Evolutionary conservation across 176 grass and related monocot genomes (phyloP), one percentile per base, ranked within the genome.

Genomic region (Zoysia japonica): DNA sequence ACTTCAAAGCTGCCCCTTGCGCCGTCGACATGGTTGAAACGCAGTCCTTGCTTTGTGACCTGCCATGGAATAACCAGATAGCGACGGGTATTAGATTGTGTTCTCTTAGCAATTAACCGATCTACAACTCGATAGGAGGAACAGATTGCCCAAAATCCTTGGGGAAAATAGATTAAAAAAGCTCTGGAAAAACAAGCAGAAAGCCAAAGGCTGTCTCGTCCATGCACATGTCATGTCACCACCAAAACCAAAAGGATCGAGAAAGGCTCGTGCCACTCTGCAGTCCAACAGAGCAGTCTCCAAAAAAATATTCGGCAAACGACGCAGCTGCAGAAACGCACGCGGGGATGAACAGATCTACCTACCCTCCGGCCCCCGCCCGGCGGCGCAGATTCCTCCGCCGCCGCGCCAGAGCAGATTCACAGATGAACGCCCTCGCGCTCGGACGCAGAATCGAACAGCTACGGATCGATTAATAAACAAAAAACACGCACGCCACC

Each of bases 1-100:
- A 82, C 88, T 93, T 95, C 70, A 89, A 61, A 51, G 81, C 74
- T 41, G 82, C 85, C 50, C 90, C 90, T 40, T 87, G 92, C 46
- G 93, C 84, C 65, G 90, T 82, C 67, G 96, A 89, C 96, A 99
- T 99, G 87, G 67, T 51, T 77, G 71, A 79, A 51, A 17, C 7
- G 48, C 68, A 79, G 68, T 46, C 20, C 81, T 64, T 41, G n/a
- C 52, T 28, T 17, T 83, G 19, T 61, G 12, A 81, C 78, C 77
- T 85, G 78, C 5, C 60, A 82, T 77, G 39, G 61, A 72, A 42
- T 72, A 85, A 82, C 72, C 68, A 85, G 72, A 62, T 46, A 9
- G 48, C 77, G 72, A 85, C 48, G 44, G 75, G 13, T 48, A 55
- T 88, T 43, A 84, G 64, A 65, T 64, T 28, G 71, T n/a, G 46